phyloP scores from a whole-genome alignment of 768 basidiomycete species.

The Roridomyces roridus region DNA sequence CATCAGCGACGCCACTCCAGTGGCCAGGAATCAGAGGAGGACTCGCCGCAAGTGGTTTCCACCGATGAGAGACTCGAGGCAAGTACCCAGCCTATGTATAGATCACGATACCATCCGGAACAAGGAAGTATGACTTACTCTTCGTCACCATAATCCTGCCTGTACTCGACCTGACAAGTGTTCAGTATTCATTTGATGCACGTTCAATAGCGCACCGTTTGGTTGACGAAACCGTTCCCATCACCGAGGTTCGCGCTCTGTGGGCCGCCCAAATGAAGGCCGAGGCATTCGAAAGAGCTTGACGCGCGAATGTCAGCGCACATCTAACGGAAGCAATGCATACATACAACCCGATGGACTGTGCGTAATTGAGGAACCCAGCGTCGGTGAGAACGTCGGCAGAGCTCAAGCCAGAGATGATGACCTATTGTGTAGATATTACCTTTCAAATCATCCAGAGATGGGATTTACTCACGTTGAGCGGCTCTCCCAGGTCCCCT shows the following conservation, averaged over 20 bases:
- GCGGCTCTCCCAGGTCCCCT: conserved; percentile 68
- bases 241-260: conserved; percentile 84
- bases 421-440: conserved; percentile 46
- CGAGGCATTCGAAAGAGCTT: conserved; percentile 23
- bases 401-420: conserved; percentile 71
- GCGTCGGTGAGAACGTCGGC: conserved; percentile 57
- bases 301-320: conserved; percentile 6
- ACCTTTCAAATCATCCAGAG: too few relatives aligned
- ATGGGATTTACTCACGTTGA: conserved; percentile 58
- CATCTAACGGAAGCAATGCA: conserved; percentile 29
- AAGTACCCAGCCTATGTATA: conserved; percentile 78
- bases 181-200: too few relatives aligned
- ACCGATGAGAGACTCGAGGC: conserved; percentile 77
- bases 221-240: conserved; percentile 64
- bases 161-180: too few relatives aligned
- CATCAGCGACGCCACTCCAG: conserved; percentile 38
- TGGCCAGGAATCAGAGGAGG: neutral
- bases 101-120: too few relatives aligned
- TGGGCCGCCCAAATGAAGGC: conserved; percentile 37
- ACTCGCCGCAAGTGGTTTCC: conserved; percentile 82
- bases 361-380: conserved; percentile 65
- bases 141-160: too few relatives aligned
- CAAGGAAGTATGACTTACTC: too few relatives aligned
- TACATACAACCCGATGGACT: conserved; percentile 68
- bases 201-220: too few relatives aligned